Conservation (phyloP, 495 filamentous ascomycete species). For the Penicillium malachiteum region DNA sequence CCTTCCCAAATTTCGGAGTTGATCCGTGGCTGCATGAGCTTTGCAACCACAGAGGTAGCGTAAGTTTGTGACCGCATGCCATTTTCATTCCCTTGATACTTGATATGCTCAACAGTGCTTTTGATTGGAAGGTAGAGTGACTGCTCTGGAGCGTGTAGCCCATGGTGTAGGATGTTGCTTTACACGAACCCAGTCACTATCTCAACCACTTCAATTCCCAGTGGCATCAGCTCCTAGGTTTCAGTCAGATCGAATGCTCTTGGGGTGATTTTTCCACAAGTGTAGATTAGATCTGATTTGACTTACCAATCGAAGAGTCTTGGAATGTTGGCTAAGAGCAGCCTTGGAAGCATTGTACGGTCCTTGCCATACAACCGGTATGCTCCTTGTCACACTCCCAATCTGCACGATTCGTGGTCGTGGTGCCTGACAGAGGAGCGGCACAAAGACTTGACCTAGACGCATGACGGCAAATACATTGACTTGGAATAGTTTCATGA, state of each 20-base stretch:
- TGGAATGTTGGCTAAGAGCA: constrained; percentile 21
- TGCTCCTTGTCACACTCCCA: constrained; percentile 20
- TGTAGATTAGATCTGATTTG: too few relatives aligned
- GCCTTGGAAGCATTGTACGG: constrained; percentile 30
- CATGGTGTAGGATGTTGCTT: constrained; percentile 16
- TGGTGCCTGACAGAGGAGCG: constrained; percentile 34
- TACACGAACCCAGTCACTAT: constrained; percentile 13
- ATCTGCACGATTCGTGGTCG: constrained; percentile 27
- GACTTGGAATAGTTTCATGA: constrained; percentile 37
- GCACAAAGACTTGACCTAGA: constrained; percentile 37
- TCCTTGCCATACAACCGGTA: constrained; percentile 20
- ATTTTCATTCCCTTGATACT: background rate
- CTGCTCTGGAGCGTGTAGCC: constrained; percentile 7
- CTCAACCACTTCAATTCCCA: constrained; percentile 10
- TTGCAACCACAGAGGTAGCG: background rate
- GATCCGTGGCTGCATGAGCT: background rate
- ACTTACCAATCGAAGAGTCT: constrained; percentile 23
- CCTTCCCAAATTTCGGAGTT: background rate
- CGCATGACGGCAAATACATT: constrained; percentile 41
- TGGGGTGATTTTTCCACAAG: too few relatives aligned
- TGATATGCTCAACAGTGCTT: constrained; percentile 1
- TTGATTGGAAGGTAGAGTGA: constrained; percentile 19
- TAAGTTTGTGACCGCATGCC: background rate
- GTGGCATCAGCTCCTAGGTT: constrained; percentile 6
- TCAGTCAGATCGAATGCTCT: background rate